Evolutionary conservation across 73 alveolate species (phyloP).

Genomic region (Stentor coeruleus): DNA sequence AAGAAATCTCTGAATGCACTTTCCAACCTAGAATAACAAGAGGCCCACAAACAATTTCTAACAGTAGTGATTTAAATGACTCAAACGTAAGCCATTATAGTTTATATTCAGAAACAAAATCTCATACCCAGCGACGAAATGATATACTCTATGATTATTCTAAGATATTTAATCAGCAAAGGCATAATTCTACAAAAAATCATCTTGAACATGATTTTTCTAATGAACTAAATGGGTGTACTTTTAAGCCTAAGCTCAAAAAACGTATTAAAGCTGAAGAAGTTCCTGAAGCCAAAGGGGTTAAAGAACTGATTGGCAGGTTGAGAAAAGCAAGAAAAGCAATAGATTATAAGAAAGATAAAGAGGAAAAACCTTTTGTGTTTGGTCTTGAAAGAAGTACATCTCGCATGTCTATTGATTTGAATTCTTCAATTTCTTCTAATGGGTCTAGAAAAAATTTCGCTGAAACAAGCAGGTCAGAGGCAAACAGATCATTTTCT

Average conservation of each 20-base stretch:
- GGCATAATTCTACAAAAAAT: neutral
- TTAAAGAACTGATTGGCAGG: neutral
- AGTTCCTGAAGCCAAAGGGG: slow-evolving; percentile 7
- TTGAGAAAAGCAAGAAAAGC: neutral
- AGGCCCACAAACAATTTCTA: neutral
- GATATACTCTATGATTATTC: neutral
- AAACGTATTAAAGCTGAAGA: neutral
- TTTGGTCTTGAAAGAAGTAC: neutral
- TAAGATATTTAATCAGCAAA: neutral
- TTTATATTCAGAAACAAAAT: slow-evolving; percentile 2
- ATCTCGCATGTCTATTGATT: neutral
- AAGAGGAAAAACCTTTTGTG: neutral
- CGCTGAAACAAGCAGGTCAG: neutral
- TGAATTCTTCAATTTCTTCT: neutral
- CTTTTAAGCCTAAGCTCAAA: neutral
- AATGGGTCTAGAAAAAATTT: too few species aligned
- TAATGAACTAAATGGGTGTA: neutral
- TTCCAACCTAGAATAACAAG: slow-evolving; percentile 3
- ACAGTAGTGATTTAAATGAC: neutral
- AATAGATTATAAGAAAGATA: neutral
- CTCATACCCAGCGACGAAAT: neutral
- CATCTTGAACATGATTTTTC: neutral
- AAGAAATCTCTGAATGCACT: slow-evolving; percentile 1
- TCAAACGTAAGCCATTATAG: neutral
- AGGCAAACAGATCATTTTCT: neutral